Percentiles rank a stretch among this genome's conserved stretches.
Conservation (phyloP, 2,329 filamentous ascomycete species). For the Cordyceps farinosa region DNA sequence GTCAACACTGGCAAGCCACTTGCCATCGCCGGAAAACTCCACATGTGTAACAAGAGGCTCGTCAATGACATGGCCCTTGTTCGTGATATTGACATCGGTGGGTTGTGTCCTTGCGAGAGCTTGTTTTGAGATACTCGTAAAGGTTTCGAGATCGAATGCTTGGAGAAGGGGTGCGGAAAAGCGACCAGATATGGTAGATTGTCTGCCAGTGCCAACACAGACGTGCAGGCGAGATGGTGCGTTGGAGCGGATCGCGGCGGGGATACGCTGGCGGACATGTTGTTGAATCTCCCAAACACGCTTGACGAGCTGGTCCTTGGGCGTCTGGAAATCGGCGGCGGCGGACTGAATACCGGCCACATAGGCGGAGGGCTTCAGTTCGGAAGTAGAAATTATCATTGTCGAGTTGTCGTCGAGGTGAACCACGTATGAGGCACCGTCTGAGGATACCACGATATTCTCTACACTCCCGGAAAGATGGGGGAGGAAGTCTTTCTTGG, state of each 20-base stretch:
- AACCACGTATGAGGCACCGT: constrained; percentile 76
- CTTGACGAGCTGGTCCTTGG: constrained; percentile 51
- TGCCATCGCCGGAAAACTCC: constrained; percentile 72
- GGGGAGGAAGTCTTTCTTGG: constrained; percentile 78
- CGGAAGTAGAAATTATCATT: constrained; percentile 85
- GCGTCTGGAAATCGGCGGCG: constrained; percentile 46
- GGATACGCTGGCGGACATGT: constrained; percentile 48
- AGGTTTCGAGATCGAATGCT: constrained; percentile 77
- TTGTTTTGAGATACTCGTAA: constrained; percentile 78
- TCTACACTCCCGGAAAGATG: constrained; percentile 84
- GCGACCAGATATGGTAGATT: constrained; percentile 50
- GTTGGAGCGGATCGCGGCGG: constrained; percentile 60
- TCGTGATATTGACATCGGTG: constrained; percentile 73
- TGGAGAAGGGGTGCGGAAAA: constrained; percentile 64
- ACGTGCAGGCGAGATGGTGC: constrained; percentile 63
- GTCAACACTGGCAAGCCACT: constrained; percentile 89
- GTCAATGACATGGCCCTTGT: constrained; percentile 65
- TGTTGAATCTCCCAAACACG: constrained; percentile 46
- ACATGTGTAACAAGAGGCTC: constrained; percentile 77
- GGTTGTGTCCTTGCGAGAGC: constrained; percentile 84
- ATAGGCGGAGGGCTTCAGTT: constrained; percentile 79
- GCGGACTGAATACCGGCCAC: constrained; percentile 76
- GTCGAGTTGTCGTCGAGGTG: constrained; percentile 89
- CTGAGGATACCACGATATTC: constrained; percentile 75
- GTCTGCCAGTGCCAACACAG: constrained; percentile 61